Conservation (phyloP, 805 yeast species). For the Teunomyces gatunensis region DNA sequence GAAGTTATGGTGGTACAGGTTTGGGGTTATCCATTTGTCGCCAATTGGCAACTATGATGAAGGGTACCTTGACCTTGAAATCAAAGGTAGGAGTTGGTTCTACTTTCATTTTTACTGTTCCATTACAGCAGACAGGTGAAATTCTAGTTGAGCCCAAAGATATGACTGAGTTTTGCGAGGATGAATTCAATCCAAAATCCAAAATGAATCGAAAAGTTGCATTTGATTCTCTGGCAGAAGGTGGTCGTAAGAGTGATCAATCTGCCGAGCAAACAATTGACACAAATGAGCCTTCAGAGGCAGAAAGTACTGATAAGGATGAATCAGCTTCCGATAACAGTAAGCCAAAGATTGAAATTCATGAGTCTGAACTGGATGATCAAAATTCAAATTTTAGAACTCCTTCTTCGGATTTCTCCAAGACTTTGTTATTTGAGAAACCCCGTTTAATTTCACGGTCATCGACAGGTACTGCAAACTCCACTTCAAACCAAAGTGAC, state of each 20-base stretch:
- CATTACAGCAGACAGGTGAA: conserved; percentile 65
- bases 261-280: conserved; percentile 2
- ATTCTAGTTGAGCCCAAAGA: conserved; percentile 37
- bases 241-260: background rate
- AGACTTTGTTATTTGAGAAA: conserved; percentile 31
- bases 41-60: conserved; percentile 88
- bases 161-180: conserved; percentile 51
- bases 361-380: conserved; percentile 1
- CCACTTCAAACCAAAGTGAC: conserved; percentile 17
- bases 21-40: conserved; percentile 85
- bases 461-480: conserved; percentile 53
- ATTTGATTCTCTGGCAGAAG: conserved; percentile 18
- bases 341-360: background rate
- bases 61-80: conserved; percentile 73
- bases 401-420: conserved; percentile 1
- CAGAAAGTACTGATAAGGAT: background rate
- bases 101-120: conserved; percentile 76
- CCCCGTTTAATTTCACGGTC: conserved; percentile 46
- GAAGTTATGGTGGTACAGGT: conserved; percentile 96
- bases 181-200: conserved; percentile 60
- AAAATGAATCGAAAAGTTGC: conserved; percentile 51
- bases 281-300: background rate
- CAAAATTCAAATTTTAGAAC: conserved; percentile 1
- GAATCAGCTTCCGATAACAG: background rate
- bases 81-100: conserved; percentile 83